Percentiles rank a stretch among this genome's conserved stretches.
Conservation (phyloP, 2,329 filamentous ascomycete species). For the Hortaea sp. region DNA sequence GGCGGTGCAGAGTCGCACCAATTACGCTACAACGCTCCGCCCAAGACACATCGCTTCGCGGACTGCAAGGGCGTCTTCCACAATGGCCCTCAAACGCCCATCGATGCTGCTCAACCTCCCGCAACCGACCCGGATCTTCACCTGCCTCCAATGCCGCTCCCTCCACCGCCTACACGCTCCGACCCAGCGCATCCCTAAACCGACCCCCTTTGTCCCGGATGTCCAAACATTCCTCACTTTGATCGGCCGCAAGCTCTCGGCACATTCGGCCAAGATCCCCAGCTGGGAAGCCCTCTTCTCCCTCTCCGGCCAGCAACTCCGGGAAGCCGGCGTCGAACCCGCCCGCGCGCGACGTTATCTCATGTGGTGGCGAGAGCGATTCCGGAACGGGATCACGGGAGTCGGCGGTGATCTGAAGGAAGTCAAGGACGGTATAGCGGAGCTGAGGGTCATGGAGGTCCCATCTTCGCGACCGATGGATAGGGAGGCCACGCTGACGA, state of each 20-base stretch:
- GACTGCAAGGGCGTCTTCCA: background rate
- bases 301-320: slow-evolving; percentile 64
- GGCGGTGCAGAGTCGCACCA: too few species aligned
- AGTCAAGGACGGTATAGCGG: slow-evolving; percentile 54
- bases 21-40: background rate
- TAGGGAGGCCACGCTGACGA: slow-evolving; percentile 38
- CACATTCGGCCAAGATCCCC: slow-evolving; percentile 76
- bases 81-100: slow-evolving; percentile 21
- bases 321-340: slow-evolving; percentile 77
- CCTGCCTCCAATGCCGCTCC: slow-evolving; percentile 11
- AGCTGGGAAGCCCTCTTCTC: slow-evolving; percentile 88
- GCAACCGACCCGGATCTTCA: slow-evolving; percentile 10
- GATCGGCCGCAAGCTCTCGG: slow-evolving; percentile 77
- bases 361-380: slow-evolving; percentile 77
- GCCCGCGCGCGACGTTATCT: slow-evolving; percentile 74
- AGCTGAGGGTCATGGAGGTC: slow-evolving; percentile 49
- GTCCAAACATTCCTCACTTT: slow-evolving; percentile 76
- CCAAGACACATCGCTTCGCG: background rate
- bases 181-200: slow-evolving; percentile 47
- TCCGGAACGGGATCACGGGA: slow-evolving; percentile 65
- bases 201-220: slow-evolving; percentile 80
- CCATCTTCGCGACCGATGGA: slow-evolving; percentile 26
- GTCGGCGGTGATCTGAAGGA: slow-evolving; percentile 71
- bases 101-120: slow-evolving; percentile 12
- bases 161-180: slow-evolving; percentile 26